Percentiles rank a stretch among this genome's conserved stretches.
These are phyloP conservation scores for Terfezia claveryi DNA, from an alignment of 495 filamentous ascomycete species.

Conservation along the genomic window DNA sequence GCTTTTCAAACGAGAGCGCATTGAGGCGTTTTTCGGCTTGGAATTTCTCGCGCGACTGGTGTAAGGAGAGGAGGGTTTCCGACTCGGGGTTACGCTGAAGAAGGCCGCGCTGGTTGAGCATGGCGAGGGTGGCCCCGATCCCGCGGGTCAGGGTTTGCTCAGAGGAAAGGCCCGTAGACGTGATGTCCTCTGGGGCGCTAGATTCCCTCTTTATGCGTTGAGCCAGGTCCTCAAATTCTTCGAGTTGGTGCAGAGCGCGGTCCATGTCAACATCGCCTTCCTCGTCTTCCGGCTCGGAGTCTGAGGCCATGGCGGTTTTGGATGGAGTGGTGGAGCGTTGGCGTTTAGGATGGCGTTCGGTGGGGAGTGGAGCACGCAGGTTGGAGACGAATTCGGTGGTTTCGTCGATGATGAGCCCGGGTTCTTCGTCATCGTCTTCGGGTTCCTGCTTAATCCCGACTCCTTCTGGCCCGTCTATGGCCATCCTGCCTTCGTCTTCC, in stretches of 20 bases:
- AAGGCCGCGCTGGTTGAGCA: constrained; percentile 65
- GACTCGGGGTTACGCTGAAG: constrained; percentile 37
- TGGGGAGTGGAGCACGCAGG: constrained; percentile 43
- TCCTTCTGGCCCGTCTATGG: constrained; percentile 27
- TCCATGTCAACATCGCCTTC: constrained; percentile 44
- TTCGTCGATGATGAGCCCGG: constrained; percentile 75
- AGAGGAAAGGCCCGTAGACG: constrained; percentile 58
- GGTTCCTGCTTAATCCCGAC: constrained; percentile 17
- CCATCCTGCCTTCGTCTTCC: constrained; percentile 12
- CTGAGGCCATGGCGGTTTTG: constrained; percentile 24
- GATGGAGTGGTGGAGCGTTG: constrained; percentile 23
- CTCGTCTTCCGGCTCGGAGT: constrained; percentile 28
- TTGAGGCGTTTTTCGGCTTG: constrained; percentile 50
- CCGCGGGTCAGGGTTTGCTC: constrained; percentile 58
- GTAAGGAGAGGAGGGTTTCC: constrained; percentile 40
- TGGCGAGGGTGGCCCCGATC: constrained; percentile 55
- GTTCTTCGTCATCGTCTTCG: constrained; percentile 34
- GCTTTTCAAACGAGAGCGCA: constrained; percentile 52
- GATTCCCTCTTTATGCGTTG: constrained; percentile 11
- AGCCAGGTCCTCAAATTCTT: constrained; percentile 14
- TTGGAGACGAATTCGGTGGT: constrained; percentile 86
- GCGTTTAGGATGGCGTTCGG: constrained; percentile 30
- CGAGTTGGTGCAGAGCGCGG: constrained; percentile 28
- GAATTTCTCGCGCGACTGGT: constrained; percentile 62
- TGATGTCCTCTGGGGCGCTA: constrained; percentile 27